phyloP scores from a whole-genome alignment of 2,329 filamentous ascomycete genomes.

The Conoideocrella luteorostrata region DNA sequence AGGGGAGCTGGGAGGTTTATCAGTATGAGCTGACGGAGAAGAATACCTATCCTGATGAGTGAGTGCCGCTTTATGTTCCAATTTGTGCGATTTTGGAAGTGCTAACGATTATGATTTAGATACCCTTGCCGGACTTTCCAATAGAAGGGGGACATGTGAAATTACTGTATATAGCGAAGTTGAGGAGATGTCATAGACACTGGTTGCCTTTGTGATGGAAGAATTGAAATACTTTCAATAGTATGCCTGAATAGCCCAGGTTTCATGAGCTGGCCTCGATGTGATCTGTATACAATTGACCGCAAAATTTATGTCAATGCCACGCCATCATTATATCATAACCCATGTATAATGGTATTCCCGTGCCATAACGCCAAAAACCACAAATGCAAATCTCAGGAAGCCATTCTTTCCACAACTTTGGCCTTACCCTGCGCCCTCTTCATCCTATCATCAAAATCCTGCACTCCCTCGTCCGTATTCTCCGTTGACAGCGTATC shows the following conservation, averaged over 20 bases:
- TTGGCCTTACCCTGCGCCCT: constrained; percentile 78
- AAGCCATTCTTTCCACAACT: constrained; percentile 68
- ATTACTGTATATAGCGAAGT: constrained; percentile 8
- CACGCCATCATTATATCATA: too few species aligned
- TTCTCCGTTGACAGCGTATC: constrained; percentile 74
- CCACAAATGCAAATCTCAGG: constrained; percentile 12
- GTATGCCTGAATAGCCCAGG: too few species aligned
- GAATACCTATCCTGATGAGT: constrained; percentile 65
- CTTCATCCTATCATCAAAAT: constrained; percentile 85
- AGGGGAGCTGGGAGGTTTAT: constrained; percentile 57
- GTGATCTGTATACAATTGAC: too few species aligned
- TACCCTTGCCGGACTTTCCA: constrained; percentile 60
- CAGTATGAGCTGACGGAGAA: constrained; percentile 60
- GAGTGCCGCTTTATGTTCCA: constrained; percentile 32
- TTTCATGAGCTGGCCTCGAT: too few species aligned
- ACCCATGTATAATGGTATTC: too few species aligned
- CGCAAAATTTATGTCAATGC: too few species aligned
- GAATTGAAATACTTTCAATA: too few species aligned
- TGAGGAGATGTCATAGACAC: not conserved
- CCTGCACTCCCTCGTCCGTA: constrained; percentile 79
- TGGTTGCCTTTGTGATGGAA: not conserved
- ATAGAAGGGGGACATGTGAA: constrained; percentile 28
- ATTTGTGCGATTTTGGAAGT: constrained; percentile 7
- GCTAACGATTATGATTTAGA: constrained; percentile 32
- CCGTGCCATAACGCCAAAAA: not conserved